Evolutionary conservation across 176 grass and related monocot species (phyloP), one percentile per base, ranked within the genome.

Genomic region (Thalia dealbata): DNA sequence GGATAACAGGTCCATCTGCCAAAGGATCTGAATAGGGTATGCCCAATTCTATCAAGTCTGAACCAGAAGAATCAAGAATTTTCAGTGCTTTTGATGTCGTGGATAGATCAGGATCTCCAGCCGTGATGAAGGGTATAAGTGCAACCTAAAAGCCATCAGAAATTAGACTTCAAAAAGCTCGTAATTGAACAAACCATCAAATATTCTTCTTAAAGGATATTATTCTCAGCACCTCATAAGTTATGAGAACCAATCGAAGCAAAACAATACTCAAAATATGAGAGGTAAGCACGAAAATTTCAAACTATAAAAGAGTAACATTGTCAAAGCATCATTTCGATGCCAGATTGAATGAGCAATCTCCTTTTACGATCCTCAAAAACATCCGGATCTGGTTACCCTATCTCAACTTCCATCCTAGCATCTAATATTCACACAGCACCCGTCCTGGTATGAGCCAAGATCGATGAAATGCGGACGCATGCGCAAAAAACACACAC

Each of bases 41-140:
- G 22, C 76, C 76, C 35, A 78, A 70, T 70, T 78, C 76, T 46
- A 78, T 78, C 52, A 78, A 15, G 58, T 78, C 76, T 21, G 76
- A 67, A 0, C 76, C 76, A 25, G 64, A 70, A 21, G n/a, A 35
- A 59, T 61, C 66, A 14, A 78, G 76, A 61, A 78, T n/a, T 54
- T 71, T 68, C 50, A 78, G 52, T 6, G 65, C 52, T 78, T 61
- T 70, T 22, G 76, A 70, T 42, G 76, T 78, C 1, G 76, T 78
- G 13, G 65, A 38, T 26, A 78, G 54, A 59, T 78, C 76, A 59
- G 76, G 76, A 78, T 78, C 76, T 28, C 76, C 76, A 46, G 76
- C 76, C 26, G 76, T 78, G 21, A 78, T 46, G 27, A 70, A 78
- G 25, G 76, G 76, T 48, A 78, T 78, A 19, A 78, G 58, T 26